phyloP scores from a whole-genome alignment of 805 yeast genomes.

The Zygosaccharomyces siamensis region DNA sequence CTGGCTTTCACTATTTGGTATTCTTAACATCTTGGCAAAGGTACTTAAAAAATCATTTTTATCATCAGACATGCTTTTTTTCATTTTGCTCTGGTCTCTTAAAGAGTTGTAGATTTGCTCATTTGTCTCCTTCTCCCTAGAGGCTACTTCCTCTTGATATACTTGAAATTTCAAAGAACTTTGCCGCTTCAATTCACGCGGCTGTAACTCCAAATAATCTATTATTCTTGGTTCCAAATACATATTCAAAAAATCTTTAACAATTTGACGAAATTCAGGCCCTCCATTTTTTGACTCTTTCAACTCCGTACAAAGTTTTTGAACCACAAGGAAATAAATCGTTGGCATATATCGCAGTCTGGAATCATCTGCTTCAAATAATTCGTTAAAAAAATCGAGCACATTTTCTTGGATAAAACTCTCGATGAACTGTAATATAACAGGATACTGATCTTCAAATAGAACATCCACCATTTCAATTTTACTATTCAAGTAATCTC shows the following conservation, averaged over 20 bases:
- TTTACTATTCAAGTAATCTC: slow-evolving; percentile 34
- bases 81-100: slow-evolving; percentile 36
- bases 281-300: slow-evolving; percentile 38
- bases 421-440: slow-evolving; percentile 38
- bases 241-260: slow-evolving; percentile 35
- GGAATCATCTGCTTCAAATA: slow-evolving; percentile 24
- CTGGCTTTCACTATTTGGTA: slow-evolving; percentile 27
- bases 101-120: slow-evolving; percentile 39
- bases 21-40: slow-evolving; percentile 58
- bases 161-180: slow-evolving; percentile 25
- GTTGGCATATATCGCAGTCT: slow-evolving; percentile 29
- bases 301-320: slow-evolving; percentile 36
- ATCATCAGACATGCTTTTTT: slow-evolving; percentile 24
- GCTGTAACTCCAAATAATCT: slow-evolving; percentile 33
- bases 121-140: slow-evolving; percentile 39
- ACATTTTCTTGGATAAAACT: slow-evolving; percentile 37
- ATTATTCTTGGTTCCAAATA: slow-evolving; percentile 36
- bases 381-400: slow-evolving; percentile 25
- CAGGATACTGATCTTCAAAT: slow-evolving; percentile 39
- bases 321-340: slow-evolving; percentile 30
- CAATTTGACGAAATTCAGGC: slow-evolving; percentile 28
- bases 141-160: slow-evolving; percentile 26
- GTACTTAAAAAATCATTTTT: slow-evolving; percentile 58
- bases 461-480: slow-evolving; percentile 37
- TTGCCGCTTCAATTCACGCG: slow-evolving; percentile 29